A percentile compares a stretch with the other conserved stretches of the same genome.
Evolutionary conservation across 495 filamentous ascomycete genomes (phyloP).

Genomic region (Thozetella sp.): DNA sequence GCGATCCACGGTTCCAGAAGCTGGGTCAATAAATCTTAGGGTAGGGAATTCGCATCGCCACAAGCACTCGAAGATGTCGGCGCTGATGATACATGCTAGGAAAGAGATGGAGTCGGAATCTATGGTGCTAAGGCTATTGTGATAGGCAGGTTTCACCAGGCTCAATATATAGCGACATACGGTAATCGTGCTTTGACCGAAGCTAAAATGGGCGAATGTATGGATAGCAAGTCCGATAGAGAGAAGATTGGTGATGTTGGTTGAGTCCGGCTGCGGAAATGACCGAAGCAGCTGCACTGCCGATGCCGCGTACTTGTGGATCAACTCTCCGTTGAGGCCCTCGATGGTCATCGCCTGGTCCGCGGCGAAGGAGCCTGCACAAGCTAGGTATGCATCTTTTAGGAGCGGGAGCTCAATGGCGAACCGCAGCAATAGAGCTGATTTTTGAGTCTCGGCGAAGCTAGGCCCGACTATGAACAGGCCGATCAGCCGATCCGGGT

Average conservation of each 20-base stretch:
- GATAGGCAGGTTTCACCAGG: constrained; percentile 1
- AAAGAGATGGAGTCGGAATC: constrained; percentile 1
- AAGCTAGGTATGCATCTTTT: background rate
- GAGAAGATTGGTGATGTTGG: background rate
- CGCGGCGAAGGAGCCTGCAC: background rate
- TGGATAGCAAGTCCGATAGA: background rate
- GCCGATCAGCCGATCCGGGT: background rate
- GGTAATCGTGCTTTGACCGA: background rate
- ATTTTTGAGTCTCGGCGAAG: constrained; percentile 1
- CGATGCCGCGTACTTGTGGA: background rate
- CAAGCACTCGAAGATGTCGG: background rate
- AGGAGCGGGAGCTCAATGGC: background rate
- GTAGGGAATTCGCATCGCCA: background rate
- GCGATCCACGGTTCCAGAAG: constrained; percentile 2
- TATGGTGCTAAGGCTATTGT: background rate
- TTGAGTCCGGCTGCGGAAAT: background rate
- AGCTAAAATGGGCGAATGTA: constrained; percentile 1
- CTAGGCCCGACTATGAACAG: background rate
- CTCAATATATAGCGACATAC: background rate
- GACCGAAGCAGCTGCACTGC: background rate
- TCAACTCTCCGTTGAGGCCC: background rate
- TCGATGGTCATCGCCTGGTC: background rate
- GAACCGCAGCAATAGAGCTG: background rate
- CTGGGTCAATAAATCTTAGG: background rate
- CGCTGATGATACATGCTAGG: background rate